Base-by-base conservation (phyloP, 805 yeast species). In the Torulaspora microellipsoides region DNA sequence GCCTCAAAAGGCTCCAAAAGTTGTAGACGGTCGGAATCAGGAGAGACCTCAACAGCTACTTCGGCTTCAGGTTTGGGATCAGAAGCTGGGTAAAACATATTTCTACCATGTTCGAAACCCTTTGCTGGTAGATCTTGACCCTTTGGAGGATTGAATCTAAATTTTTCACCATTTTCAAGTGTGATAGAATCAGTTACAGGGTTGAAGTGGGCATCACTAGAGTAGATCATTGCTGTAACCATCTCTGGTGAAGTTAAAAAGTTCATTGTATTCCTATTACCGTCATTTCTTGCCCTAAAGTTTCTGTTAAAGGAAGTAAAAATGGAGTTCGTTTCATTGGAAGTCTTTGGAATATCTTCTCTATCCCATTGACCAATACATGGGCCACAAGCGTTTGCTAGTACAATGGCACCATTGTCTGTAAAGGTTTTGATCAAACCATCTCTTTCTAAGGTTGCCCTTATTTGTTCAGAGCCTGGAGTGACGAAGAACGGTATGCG, bases 331-430 rank as follows among this genome's bases (percentile, higher is more conserved):
- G 75, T 74, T 52, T 82, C 88, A 41, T 73, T 72, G 6, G 83
- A 76, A 25, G 75, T 71, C 64, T 80, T 80, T 36, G 77, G 67
- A 34, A 85, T 77, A 63, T 86, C 95, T 53, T 77, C 75, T 74
- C 98, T 85, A 67, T 93, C 96, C 99, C 99, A 91, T 75, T 91
- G 99, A 46, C 99, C 99, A 64, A 91, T 91, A 75, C 99, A 91
- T 61, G 98, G 99, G 56, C 99, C 99, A 77, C 99, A 91, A 15
- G 99, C 99, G 67, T 91, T 91, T 42, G 98, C 96, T 56, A 91
- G 76, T 35, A 91, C 95, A 47, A 79, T 76, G 55, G 96, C 99
- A 48, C 98, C 98, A 58, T 81, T 83, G 43, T 83, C 80, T 66
- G 83, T 81, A 66, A 91, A 89, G 34, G 83, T 80, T 36, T 83